These are phyloP conservation scores for Arachnomyces sp. DNA, from an alignment of 2,329 filamentous ascomycete species.

Conservation along the genomic window DNA sequence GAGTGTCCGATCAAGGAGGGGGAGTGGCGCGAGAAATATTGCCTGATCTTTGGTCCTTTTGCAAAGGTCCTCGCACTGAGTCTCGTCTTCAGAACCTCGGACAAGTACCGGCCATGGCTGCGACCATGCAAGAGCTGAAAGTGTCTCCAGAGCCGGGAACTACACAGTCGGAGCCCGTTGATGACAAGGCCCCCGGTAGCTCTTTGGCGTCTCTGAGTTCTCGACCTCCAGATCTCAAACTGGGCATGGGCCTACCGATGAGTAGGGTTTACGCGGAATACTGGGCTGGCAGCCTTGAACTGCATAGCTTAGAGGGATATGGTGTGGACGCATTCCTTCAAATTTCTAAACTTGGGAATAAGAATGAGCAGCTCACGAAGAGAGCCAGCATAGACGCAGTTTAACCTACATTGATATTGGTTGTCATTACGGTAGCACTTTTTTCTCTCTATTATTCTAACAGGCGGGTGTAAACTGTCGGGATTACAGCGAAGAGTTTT, in stretches of 20 bases:
- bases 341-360: constrained; percentile 93
- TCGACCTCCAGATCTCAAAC: constrained; percentile 73
- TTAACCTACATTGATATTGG: constrained; percentile 28
- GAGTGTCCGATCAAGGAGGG: constrained; percentile 90
- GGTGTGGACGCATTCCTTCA: constrained; percentile 94
- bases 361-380: constrained; percentile 86
- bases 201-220: constrained; percentile 75
- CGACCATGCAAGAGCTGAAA: constrained; percentile 80
- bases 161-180: constrained; percentile 13
- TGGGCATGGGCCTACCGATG: constrained; percentile 90
- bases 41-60: constrained; percentile 93
- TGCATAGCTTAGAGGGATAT: constrained; percentile 91
- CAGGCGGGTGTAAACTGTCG: background rate
- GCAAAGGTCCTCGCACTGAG: constrained; percentile 75
- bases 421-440: constrained; percentile 1
- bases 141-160: constrained; percentile 21
- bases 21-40: constrained; percentile 79
- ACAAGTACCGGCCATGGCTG: constrained; percentile 82
- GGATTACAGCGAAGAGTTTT: too few relatives aligned
- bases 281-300: constrained; percentile 85
- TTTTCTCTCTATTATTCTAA: constrained; percentile 1
- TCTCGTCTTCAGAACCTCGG: constrained; percentile 75
- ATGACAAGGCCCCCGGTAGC: constrained; percentile 41
- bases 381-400: constrained; percentile 71
- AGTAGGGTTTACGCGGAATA: constrained; percentile 95